These are phyloP conservation scores for Neurospora intermedia DNA, from an alignment of 495 filamentous ascomycete species.

Conservation along the genomic window DNA sequence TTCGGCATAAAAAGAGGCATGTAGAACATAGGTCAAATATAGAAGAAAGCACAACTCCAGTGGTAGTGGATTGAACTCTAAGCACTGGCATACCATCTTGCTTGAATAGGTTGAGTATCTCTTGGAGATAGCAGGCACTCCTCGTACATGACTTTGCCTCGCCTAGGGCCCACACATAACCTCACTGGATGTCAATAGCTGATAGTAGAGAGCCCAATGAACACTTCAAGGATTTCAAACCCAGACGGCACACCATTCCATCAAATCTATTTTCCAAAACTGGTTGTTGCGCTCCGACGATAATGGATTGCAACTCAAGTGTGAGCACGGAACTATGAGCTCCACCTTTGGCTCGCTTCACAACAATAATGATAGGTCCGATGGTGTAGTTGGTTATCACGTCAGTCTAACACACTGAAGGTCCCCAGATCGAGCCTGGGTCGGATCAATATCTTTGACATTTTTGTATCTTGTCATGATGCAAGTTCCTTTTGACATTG, in stretches of 20 bases:
- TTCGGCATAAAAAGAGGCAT: background rate
- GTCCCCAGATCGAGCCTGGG: background rate
- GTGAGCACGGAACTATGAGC: background rate
- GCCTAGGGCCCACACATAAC: background rate
- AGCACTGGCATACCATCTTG: background rate
- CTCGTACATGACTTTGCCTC: background rate
- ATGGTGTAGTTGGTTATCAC: background rate
- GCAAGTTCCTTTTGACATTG: background rate
- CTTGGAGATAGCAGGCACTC: background rate
- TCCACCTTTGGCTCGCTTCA: fast-evolving
- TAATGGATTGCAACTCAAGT: background rate
- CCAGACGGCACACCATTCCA: background rate
- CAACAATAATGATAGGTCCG: background rate
- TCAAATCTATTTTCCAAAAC: background rate
- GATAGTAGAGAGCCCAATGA: background rate
- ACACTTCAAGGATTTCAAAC: background rate
- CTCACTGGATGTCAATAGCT: background rate
- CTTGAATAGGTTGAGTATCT: background rate
- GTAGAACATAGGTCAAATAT: background rate
- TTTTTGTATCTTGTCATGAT: background rate
- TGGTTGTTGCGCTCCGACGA: background rate
- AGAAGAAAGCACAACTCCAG: background rate
- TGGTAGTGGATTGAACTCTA: background rate
- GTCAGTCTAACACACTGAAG: background rate
- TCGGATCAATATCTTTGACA: background rate